These are phyloP conservation scores for Diplodia seriata DNA, from an alignment of 2,329 filamentous ascomycete genomes.

Conservation along the genomic window DNA sequence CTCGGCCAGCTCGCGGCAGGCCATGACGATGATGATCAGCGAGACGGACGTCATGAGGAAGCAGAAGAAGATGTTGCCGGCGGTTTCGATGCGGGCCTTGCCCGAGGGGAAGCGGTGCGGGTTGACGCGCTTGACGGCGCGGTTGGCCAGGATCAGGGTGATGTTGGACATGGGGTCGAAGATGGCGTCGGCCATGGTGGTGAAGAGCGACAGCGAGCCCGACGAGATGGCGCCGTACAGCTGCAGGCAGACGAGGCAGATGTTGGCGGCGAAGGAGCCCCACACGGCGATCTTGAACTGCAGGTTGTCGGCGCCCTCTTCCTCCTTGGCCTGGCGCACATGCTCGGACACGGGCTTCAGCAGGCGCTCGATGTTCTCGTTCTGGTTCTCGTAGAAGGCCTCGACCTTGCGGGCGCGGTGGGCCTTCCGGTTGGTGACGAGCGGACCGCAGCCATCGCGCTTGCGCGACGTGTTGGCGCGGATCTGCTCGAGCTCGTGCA, in stretches of 20 bases:
- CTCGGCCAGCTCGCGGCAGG: slow-evolving; percentile 71
- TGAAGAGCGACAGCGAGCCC: slow-evolving; percentile 92
- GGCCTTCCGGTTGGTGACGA: slow-evolving; percentile 52
- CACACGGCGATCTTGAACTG: slow-evolving; percentile 73
- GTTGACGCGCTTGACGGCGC: slow-evolving; percentile 87
- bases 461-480: slow-evolving; percentile 82
- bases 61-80: slow-evolving; percentile 95
- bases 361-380: slow-evolving; percentile 90
- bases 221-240: slow-evolving; percentile 88
- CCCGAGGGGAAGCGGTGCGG: slow-evolving; percentile 86
- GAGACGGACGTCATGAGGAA: slow-evolving; percentile 95
- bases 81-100: slow-evolving; percentile 92
- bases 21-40: slow-evolving; percentile 89
- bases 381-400: slow-evolving; percentile 88
- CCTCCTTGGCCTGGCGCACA: slow-evolving; percentile 77
- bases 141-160: slow-evolving; percentile 83
- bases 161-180: slow-evolving; percentile 93
- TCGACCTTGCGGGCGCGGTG: slow-evolving; percentile 65
- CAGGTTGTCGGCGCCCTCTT: slow-evolving; percentile 81
- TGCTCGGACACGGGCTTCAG: slow-evolving; percentile 95
- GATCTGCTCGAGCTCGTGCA: slow-evolving; percentile 77
- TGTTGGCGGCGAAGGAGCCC: slow-evolving; percentile 77
- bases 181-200: slow-evolving; percentile 93
- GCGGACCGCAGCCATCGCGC: slow-evolving; percentile 62
- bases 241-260: slow-evolving; percentile 79